Evolutionary conservation across 768 basidiomycete species (phyloP), one percentile per base, ranked within the genome.

Genomic region (Megacollybia marginata): DNA sequence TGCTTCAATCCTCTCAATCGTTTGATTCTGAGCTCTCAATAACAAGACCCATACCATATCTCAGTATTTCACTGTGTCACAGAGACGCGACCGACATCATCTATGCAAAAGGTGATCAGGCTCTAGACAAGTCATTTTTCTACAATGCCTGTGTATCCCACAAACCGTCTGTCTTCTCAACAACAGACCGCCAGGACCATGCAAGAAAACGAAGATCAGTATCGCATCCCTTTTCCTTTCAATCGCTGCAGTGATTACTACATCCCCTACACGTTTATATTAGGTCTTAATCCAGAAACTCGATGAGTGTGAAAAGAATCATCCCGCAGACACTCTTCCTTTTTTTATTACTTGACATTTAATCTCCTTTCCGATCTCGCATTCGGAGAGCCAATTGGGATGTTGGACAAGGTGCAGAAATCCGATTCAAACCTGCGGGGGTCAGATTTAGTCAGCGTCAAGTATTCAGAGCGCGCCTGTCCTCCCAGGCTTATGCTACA

Each of bases 331-430:
- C 6, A 28, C 6, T 28, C 23, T 28, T 28, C 23, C 23, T 6
- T 28, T 28, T 28, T 28, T 28, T 6, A 28, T 28, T 28, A 28
- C 6, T 28, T 28, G 23, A 6, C 23, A 28, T 28, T 28, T 28
- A 6, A 28, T 28, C 2, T 28, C 2, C 23, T 28, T 28, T 28
- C 23, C 9, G 54, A 58, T 36, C 46, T 59, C 16, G 54, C 57
- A 12, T 59, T 57, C 28, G 58, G 57, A 15, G 50, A 53, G 42
- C 43, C 57, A 13, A 38, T 59, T 3, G 57, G 57, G 9, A 59
- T 59, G 57, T 33, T 57, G 5, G 47, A 48, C 16, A 45, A 52
- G 18, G 51, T 47, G 40, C 4, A 28, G 23, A 28, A 28, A 28
- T 2, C 23, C 6, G 23, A 28, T 28, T 3, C 23, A 28, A 28